Evolutionary conservation across 1,284 basidiomycete species (phyloP).

Genomic region (Malassezia globosa): DNA sequence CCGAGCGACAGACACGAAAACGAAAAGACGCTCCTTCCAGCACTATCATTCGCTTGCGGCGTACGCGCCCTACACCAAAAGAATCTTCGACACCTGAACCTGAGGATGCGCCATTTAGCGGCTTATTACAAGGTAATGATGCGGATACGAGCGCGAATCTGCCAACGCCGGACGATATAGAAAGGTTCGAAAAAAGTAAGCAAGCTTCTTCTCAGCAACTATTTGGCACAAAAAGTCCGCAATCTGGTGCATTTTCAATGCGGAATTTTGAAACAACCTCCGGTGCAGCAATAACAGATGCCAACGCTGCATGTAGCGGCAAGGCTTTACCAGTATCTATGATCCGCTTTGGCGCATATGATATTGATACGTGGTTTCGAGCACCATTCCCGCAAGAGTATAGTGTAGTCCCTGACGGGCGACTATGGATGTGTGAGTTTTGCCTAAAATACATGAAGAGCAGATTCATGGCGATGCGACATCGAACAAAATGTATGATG

Average conservation of each 20-base stretch:
- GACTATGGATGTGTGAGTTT: slow-evolving; percentile 93
- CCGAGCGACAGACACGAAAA: too few species aligned
- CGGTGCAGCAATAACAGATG: slow-evolving; percentile 2
- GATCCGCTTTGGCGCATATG: slow-evolving; percentile 84
- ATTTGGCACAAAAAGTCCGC: slow-evolving; percentile 16
- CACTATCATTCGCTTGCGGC: slow-evolving; percentile 3
- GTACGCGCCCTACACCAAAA: slow-evolving; percentile 18
- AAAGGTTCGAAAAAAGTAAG: slow-evolving; percentile 64
- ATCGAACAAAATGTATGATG: slow-evolving; percentile 81
- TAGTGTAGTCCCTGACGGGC: slow-evolving; percentile 77
- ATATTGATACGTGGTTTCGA: slow-evolving; percentile 97
- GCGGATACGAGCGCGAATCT: slow-evolving; percentile 65
- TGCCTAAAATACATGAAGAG: slow-evolving; percentile 99
- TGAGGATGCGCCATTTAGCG: slow-evolving; percentile 62
- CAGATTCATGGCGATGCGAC: slow-evolving; percentile 71
- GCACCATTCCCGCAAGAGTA: slow-evolving; percentile 99
- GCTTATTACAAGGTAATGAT: slow-evolving; percentile 58
- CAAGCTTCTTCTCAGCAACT: slow-evolving; percentile 58
- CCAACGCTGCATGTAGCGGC: slow-evolving; percentile 31
- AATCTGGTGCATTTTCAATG: slow-evolving; percentile 19
- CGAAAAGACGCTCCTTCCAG: not conserved
- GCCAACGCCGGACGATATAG: slow-evolving; percentile 60
- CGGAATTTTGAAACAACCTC: slow-evolving; percentile 14
- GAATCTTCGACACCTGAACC: slow-evolving; percentile 14
- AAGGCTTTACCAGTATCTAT: slow-evolving; percentile 38